Percentiles rank a stretch among this genome's conserved stretches.
These are phyloP conservation scores for Rugonectria rugulosa DNA, from an alignment of 2,329 filamentous ascomycete species.

Conservation along the genomic window DNA sequence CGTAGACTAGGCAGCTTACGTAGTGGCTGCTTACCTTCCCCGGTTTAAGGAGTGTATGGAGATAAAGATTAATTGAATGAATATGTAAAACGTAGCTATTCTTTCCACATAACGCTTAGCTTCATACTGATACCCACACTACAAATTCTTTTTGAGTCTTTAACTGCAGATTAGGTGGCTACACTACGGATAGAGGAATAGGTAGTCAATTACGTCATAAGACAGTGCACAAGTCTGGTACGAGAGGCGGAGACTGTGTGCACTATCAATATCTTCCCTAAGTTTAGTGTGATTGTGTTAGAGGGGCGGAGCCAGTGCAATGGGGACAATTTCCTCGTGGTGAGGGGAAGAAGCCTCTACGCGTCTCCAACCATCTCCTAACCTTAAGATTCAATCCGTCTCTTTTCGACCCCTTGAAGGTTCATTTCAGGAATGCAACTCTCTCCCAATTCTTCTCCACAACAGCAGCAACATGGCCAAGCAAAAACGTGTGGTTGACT, in stretches of 20 bases:
- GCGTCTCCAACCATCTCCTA: not conserved
- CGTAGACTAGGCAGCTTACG: too few relatives aligned
- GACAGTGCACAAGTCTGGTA: not conserved
- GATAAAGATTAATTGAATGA: too few relatives aligned
- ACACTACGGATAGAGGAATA: too few relatives aligned
- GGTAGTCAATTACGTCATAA: not conserved
- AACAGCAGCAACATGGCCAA: slow-evolving; percentile 29
- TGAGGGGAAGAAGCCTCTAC: not conserved
- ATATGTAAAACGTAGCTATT: too few relatives aligned
- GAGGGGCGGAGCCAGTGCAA: not conserved
- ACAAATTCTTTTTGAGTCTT: too few relatives aligned
- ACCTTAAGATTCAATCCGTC: not conserved
- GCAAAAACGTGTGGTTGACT: slow-evolving; percentile 46
- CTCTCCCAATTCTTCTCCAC: not conserved
- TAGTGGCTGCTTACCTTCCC: too few relatives aligned
- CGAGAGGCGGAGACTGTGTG: not conserved
- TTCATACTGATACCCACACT: too few relatives aligned
- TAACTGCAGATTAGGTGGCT: too few relatives aligned
- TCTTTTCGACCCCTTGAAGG: not conserved
- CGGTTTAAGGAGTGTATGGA: too few relatives aligned
- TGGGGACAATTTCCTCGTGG: not conserved
- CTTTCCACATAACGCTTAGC: too few relatives aligned
- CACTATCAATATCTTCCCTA: not conserved
- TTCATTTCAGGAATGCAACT: not conserved
- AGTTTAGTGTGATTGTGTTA: not conserved